Base-by-base conservation (phyloP, 768 basidiomycete genomes). In the Multifurca ochricompacta region DNA sequence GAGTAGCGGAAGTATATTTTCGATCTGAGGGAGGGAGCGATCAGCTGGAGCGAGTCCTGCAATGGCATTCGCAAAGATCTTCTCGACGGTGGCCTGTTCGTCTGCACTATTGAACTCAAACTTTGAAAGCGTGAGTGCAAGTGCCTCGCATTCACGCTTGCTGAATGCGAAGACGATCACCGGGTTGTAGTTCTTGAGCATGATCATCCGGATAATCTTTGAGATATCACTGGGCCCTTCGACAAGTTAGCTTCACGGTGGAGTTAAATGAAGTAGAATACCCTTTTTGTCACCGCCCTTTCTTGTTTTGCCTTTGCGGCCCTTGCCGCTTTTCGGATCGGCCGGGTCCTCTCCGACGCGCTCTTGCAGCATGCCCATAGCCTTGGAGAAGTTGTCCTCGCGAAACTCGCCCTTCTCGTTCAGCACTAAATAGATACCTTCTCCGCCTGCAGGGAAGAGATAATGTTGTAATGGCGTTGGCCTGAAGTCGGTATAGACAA, bases 161-260 rank as follows among this genome's bases (percentile, higher is more conserved):
- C 90, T 91, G 72, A 99, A 99, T 5, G 95, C 90, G 69, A 99
- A 99, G 51, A 98, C 84, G 65, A 99, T 99, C 60, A 97, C 94
- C 0, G 96, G 96, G 65, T 97, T 94, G 71, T 91, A 95, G 67
- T 93, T 92, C 71, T 95, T 95, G 58, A 83, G 71, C 91, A 97
- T 92, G 71, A 99, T 96, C 87, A 97, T 92, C 68, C 90, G 90
- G 67, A 97, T 87, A 60, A 99, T 94, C 73, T 96, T 97, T 56
- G 90, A 90, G 59, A 98, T 92, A 67, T 99, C 96, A 41, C 92
- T 92, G 2, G 81, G 75, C 1, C 91, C 92, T 93, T 53, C 7
- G 16, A 5, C 9, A 27, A 57, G 4, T 56, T 53, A 53, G 64
- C 36, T 36, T 41, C 47, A 21, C 16, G 18, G 16, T 32, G 28